Evolutionary conservation across 1,139 yeast genomes (phyloP), one percentile per base, ranked within the genome.

Genomic region (Saccharomyces hybrid): DNA sequence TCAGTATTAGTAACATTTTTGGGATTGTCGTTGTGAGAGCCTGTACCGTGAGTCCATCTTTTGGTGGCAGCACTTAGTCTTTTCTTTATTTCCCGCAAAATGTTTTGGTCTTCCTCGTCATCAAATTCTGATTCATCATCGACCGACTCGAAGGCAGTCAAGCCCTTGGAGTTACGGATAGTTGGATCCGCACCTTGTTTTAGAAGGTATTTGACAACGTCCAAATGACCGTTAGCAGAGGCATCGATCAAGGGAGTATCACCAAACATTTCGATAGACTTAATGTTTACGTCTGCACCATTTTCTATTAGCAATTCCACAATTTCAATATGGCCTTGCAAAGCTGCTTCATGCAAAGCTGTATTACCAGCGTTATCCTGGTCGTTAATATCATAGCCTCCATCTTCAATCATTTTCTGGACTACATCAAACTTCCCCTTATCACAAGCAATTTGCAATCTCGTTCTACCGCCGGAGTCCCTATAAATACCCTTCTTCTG

Each of bases 201-300:
- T 47, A 91, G 71, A 49, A 91, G 72, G n/a, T 83, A 64, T 60
- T 78, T 72, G 0, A 89, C 96, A 1, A 87, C 84, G 1, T 83
- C 86, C 25, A 79, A 64, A 64, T 87, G 95, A 47, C 85, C 85
- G 65, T 88, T 85, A 3, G 95, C 88, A 8, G 93, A 90, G 0
- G 97, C 96, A 72, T 91, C 98, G 56, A 91, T 88, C 55, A 91
- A 73, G 0, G 97, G 95, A 1, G 97, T 91, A 65, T 91, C 98
- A 47, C 81, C 76, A 65, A 88, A 96, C 56, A 85, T 89, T 11
- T 84, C 87, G 7, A 88, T 95, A 11, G 90, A 84, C 63, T 87
- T 86, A 9, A 84, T 79, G 69, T 90, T 87, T 5, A 88, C 85
- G 58, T 84, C 78, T 0, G 93, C 93, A 4, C 88, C 89, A 57